These are phyloP conservation scores for Neurospora sp. DNA, from an alignment of 2,329 filamentous ascomycete species.

Conservation along the genomic window DNA sequence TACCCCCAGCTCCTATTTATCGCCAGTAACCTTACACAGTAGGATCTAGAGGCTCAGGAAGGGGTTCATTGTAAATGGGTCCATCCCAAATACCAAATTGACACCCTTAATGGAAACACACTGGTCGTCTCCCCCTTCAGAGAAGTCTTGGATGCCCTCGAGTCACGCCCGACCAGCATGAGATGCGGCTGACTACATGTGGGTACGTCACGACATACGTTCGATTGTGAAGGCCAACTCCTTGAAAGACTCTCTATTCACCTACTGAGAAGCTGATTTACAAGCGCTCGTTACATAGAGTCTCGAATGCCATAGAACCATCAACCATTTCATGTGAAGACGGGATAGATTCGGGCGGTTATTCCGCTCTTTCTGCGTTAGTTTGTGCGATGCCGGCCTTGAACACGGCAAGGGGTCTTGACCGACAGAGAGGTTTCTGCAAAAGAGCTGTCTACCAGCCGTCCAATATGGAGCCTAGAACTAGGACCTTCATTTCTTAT, in stretches of 20 bases:
- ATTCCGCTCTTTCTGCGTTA: neutral
- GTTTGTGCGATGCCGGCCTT: neutral
- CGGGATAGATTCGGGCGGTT: neutral
- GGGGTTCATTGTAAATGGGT: neutral
- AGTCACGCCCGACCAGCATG: neutral
- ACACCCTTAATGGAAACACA: neutral
- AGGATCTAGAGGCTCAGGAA: neutral
- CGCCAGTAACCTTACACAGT: neutral
- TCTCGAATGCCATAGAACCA: neutral
- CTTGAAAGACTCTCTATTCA: neutral
- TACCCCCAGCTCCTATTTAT: neutral
- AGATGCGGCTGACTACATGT: neutral
- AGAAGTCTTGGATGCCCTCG: neutral
- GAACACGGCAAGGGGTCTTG: neutral
- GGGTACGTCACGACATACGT: neutral
- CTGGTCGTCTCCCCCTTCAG: neutral
- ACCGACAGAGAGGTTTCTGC: neutral
- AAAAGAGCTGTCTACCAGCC: neutral
- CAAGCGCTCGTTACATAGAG: neutral
- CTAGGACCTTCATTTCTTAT: neutral
- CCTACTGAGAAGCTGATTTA: neutral
- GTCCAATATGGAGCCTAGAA: neutral
- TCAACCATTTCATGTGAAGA: neutral
- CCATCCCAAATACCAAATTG: neutral
- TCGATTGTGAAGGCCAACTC: neutral